Evolutionary conservation across 371 early-diverging fungal species (phyloP).

Genomic region (Mortierella sp.): DNA sequence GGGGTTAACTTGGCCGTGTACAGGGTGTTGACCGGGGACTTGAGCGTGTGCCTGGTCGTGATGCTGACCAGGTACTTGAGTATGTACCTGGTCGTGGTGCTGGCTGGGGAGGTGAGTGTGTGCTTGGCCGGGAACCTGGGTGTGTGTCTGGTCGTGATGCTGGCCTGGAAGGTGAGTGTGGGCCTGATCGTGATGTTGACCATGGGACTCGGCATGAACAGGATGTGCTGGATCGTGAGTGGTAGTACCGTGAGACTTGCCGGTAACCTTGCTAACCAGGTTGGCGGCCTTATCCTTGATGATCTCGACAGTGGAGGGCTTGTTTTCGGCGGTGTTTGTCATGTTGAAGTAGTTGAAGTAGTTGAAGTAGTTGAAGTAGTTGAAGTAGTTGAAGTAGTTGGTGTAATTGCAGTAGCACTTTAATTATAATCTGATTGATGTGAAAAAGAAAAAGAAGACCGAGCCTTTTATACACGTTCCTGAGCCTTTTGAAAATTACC

Average conservation of each 20-base stretch:
- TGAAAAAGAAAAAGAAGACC: not conserved
- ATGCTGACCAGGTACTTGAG: too few relatives aligned
- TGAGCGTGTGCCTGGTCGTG: not conserved
- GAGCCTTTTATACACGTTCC: slow-evolving; percentile 1
- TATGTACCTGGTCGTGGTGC: not conserved
- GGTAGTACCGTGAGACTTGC: slow-evolving; percentile 14
- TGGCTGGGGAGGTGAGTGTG: too few relatives aligned
- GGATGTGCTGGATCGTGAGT: not conserved
- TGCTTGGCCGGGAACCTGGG: not conserved
- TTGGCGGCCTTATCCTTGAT: slow-evolving; percentile 64
- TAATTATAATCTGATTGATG: not conserved
- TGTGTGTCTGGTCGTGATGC: not conserved
- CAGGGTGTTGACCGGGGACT: not conserved
- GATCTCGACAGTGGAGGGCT: slow-evolving; percentile 57
- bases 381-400: slow-evolving; percentile 1
- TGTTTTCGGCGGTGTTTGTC: slow-evolving; percentile 27
- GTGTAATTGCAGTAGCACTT: not conserved
- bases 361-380: not conserved
- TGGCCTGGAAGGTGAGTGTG: too few relatives aligned
- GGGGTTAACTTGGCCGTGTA: slow-evolving; percentile 12
- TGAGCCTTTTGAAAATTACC: not conserved
- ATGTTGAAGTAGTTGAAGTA: slow-evolving; percentile 11
- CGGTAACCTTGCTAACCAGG: slow-evolving; percentile 45
- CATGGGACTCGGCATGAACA: not conserved
- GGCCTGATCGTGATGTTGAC: not conserved